Conservation (phyloP, 2,329 filamentous ascomycete genomes). For the Decorospora gaudefroyi region DNA sequence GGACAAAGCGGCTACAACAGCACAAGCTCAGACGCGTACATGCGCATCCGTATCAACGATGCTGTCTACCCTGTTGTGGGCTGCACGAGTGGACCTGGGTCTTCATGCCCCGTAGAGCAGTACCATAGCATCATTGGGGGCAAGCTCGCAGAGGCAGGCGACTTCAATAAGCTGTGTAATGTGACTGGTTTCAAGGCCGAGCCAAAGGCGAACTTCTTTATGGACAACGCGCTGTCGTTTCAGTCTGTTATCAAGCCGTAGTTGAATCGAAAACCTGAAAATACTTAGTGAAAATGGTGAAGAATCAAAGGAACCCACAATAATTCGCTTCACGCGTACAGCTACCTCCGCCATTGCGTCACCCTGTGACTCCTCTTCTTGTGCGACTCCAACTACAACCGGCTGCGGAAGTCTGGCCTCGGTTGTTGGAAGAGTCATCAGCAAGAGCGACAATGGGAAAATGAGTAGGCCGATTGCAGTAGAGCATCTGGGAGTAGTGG, state of each 20-base stretch:
- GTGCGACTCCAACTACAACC: too few species aligned
- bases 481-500: too few species aligned
- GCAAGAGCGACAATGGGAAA: too few species aligned
- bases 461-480: too few species aligned
- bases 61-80: conserved; percentile 63
- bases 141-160: conserved; percentile 54
- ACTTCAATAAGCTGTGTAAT: conserved; percentile 55
- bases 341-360: too few species aligned
- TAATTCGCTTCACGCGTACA: too few species aligned
- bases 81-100: conserved; percentile 60
- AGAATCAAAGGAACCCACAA: too few species aligned
- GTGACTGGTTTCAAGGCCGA: conserved; percentile 25
- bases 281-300: too few species aligned
- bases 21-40: conserved; percentile 46
- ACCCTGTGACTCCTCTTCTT: too few species aligned
- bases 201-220: conserved; percentile 36
- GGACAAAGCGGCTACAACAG: conserved; percentile 5
- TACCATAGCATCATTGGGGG: conserved; percentile 49
- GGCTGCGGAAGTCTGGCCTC: too few species aligned
- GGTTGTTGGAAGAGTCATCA: too few species aligned
- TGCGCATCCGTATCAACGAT: conserved; percentile 66
- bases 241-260: conserved; percentile 32
- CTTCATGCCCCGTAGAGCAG: conserved; percentile 38
- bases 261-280: neutral
- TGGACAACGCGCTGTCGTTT: conserved; percentile 32